These are phyloP conservation scores for Meredithiella fracta DNA, from an alignment of 2,329 filamentous ascomycete species.

Conservation along the genomic window DNA sequence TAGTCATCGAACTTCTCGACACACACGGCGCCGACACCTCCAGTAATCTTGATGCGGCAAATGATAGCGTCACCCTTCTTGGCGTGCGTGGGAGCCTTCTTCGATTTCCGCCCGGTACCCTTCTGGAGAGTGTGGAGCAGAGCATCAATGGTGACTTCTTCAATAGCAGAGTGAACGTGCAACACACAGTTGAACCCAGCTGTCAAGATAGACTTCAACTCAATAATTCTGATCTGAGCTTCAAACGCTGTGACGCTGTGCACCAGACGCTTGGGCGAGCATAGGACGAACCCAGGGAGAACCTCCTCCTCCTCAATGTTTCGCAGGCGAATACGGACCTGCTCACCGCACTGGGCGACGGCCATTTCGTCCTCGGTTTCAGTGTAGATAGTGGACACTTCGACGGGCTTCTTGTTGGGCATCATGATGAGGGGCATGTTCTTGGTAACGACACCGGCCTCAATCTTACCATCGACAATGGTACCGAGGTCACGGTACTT, in stretches of 20 bases:
- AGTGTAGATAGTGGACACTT: slow-evolving; percentile 74
- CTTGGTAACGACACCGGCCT: slow-evolving; percentile 89
- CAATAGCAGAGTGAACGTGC: slow-evolving; percentile 91
- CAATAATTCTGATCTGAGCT: slow-evolving; percentile 88
- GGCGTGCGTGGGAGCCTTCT: slow-evolving; percentile 80
- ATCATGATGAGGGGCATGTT: slow-evolving; percentile 76
- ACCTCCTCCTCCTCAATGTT: slow-evolving; percentile 97
- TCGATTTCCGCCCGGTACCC: slow-evolving; percentile 84
- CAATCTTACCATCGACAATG: slow-evolving; percentile 93
- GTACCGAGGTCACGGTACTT: slow-evolving; percentile 98
- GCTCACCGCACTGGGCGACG: slow-evolving; percentile 77
- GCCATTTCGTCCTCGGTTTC: slow-evolving; percentile 88
- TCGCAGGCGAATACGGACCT: slow-evolving; percentile 79
- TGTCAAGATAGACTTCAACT: slow-evolving; percentile 83
- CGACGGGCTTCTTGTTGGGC: slow-evolving; percentile 74
- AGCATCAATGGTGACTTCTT: slow-evolving; percentile 83
- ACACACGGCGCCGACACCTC: slow-evolving; percentile 73
- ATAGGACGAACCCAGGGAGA: slow-evolving; percentile 85
- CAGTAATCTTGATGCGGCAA: slow-evolving; percentile 73
- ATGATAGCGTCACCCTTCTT: slow-evolving; percentile 73
- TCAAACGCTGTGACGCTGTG: slow-evolving; percentile 83
- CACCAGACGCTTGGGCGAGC: slow-evolving; percentile 82
- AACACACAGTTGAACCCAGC: slow-evolving; percentile 96
- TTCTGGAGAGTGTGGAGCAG: slow-evolving; percentile 91
- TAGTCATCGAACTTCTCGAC: slow-evolving; percentile 94